Conservation (phyloP, 1,284 basidiomycete genomes). For the Malassezia obtusa region DNA sequence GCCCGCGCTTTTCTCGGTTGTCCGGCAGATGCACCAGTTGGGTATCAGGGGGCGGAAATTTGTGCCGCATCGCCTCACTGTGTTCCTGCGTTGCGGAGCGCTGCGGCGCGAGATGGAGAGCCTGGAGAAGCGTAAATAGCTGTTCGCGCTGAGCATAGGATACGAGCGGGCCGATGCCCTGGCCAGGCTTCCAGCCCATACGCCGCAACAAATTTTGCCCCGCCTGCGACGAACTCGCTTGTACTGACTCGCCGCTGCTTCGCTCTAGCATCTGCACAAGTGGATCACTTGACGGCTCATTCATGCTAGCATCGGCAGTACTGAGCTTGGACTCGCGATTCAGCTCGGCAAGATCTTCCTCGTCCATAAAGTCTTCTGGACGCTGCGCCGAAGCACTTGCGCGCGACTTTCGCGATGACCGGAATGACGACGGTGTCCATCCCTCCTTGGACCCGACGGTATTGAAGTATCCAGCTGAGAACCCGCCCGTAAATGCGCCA, state of each 20-base stretch:
- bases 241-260: neutral
- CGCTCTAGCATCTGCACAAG: neutral
- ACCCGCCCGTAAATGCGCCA: conserved; percentile 95
- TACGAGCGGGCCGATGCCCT: conserved; percentile 85
- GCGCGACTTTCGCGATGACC: conserved; percentile 50
- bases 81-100: conserved; percentile 3
- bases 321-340: conserved; percentile 60
- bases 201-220: conserved; percentile 63
- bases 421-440: conserved; percentile 82
- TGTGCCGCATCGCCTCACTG: conserved; percentile 64
- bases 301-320: conserved; percentile 19
- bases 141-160: conserved; percentile 63
- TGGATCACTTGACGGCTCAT: conserved; percentile 32
- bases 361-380: conserved; percentile 96
- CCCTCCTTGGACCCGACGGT: conserved; percentile 92
- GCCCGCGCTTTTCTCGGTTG: conserved; percentile 67
- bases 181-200: conserved; percentile 88
- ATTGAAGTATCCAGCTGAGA: conserved; percentile 95
- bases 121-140: conserved; percentile 13
- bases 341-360: conserved; percentile 80
- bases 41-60: conserved; percentile 72
- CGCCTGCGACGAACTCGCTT: conserved; percentile 6
- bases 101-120: neutral
- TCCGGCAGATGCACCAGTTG: conserved; percentile 57
- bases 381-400: conserved; percentile 51